Percentiles rank a stretch among this genome's conserved stretches.
These are phyloP conservation scores for Saposhnikovia divaricata DNA, from an alignment of 129 eudicot genomes.

Conservation along the genomic window DNA sequence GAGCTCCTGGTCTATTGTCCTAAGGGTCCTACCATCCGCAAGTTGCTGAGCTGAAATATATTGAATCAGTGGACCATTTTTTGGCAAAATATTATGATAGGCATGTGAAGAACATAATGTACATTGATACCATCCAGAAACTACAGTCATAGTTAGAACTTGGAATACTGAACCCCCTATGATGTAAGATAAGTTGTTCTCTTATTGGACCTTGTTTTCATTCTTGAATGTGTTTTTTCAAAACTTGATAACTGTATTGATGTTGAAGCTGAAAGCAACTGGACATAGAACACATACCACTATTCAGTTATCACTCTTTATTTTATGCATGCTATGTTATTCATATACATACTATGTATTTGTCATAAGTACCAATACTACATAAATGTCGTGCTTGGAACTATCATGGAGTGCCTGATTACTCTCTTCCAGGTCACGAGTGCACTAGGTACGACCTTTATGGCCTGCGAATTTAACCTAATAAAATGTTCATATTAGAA, in stretches of 20 bases:
- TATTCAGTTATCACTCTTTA: background rate
- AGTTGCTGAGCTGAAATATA: conserved; percentile 20
- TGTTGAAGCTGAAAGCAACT: conserved; percentile 14
- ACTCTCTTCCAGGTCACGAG: background rate
- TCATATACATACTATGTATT: conserved; percentile 3
- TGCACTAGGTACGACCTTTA: background rate
- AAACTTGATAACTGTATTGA: conserved; percentile 13
- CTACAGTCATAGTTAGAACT: conserved; percentile 8
- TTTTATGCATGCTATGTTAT: conserved; percentile 2
- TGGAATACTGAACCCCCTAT: conserved; percentile 6
- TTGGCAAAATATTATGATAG: conserved; percentile 13
- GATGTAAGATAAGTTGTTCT: background rate
- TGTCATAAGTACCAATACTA: background rate
- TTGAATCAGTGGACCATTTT: conserved; percentile 29
- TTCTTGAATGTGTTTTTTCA: background rate
- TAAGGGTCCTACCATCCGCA: conserved; percentile 19
- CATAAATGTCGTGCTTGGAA: background rate
- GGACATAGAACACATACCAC: background rate
- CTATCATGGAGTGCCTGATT: background rate
- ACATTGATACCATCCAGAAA: conserved; percentile 7
- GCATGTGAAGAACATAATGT: conserved; percentile 23
- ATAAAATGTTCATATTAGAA: background rate
- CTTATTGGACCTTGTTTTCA: background rate
- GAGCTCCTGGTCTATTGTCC: conserved; percentile 15
- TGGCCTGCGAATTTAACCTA: background rate